Conservation (phyloP, 2,329 filamentous ascomycete genomes). For the Ascocoryne sarcoides region DNA sequence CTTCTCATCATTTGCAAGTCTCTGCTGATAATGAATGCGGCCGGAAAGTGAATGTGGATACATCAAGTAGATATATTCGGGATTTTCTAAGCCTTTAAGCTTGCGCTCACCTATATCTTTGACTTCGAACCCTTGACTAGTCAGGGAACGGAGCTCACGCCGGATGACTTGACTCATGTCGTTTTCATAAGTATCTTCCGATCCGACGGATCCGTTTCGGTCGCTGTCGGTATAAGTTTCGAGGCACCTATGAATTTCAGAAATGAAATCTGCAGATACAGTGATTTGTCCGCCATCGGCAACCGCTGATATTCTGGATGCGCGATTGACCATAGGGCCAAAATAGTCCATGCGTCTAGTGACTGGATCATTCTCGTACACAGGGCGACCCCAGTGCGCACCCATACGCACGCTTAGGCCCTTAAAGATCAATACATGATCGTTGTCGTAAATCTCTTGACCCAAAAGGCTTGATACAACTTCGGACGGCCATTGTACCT, state of each 20-base stretch:
- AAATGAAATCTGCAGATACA: slow-evolving; percentile 93
- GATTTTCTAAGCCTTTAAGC: slow-evolving; percentile 94
- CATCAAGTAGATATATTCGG: slow-evolving; percentile 89
- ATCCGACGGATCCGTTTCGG: slow-evolving; percentile 55
- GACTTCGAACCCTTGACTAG: slow-evolving; percentile 88
- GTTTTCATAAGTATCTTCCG: slow-evolving; percentile 67
- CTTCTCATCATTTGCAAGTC: slow-evolving; percentile 21
- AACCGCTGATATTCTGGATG: slow-evolving; percentile 85
- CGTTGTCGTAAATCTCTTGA: slow-evolving; percentile 72
- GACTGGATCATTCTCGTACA: slow-evolving; percentile 92
- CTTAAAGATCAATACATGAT: slow-evolving; percentile 84
- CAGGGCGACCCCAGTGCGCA: slow-evolving; percentile 88
- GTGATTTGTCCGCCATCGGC: slow-evolving; percentile 96
- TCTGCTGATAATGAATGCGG: slow-evolving; percentile 59
- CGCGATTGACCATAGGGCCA: slow-evolving; percentile 97
- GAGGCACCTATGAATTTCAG: slow-evolving; percentile 84
- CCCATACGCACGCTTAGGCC: slow-evolving; percentile 96
- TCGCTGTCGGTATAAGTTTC: slow-evolving; percentile 86
- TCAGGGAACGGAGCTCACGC: slow-evolving; percentile 78
- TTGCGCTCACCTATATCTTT: slow-evolving; percentile 94
- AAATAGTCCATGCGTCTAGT: slow-evolving; percentile 99
- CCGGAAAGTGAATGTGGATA: slow-evolving; percentile 85
- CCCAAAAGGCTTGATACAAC: slow-evolving; percentile 81
- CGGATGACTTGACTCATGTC: slow-evolving; percentile 72
- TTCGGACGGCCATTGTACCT: slow-evolving; percentile 88